phyloP scores from a whole-genome alignment of 2,329 filamentous ascomycete genomes.

The Fusarium keratoplasticum region DNA sequence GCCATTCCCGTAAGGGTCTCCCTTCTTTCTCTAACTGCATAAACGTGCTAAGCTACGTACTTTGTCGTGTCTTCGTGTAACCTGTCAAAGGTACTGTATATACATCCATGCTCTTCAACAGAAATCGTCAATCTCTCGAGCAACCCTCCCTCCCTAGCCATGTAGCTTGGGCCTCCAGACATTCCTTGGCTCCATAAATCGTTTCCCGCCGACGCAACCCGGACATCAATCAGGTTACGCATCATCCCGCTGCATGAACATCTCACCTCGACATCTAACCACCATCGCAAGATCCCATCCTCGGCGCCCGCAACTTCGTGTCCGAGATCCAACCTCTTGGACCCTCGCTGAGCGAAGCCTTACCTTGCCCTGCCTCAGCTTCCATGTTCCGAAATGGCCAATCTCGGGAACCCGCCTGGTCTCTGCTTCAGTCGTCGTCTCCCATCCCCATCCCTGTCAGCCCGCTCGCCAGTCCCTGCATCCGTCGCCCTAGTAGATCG shows the following conservation, averaged over 20 bases:
- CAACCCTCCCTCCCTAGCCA: not conserved
- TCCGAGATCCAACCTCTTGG: constrained; percentile 21
- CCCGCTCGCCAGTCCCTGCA: constrained; percentile 68
- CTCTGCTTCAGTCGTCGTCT: constrained; percentile 52
- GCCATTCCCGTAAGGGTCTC: constrained; percentile 32
- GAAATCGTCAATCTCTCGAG: constrained; percentile 3
- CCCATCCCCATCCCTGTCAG: constrained; percentile 62
- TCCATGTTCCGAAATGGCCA: constrained; percentile 1
- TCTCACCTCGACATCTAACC: constrained; percentile 20
- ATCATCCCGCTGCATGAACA: constrained; percentile 14
- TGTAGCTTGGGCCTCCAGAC: not conserved
- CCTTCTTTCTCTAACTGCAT: constrained; percentile 27
- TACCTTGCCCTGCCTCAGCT: not conserved
- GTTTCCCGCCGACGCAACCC: constrained; percentile 12
- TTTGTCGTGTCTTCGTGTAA: constrained; percentile 28
- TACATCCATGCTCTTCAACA: constrained; percentile 7
- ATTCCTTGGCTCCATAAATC: not conserved
- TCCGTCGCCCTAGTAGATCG: constrained; percentile 66
- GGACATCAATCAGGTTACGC: constrained; percentile 30
- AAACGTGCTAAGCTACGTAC: not conserved
- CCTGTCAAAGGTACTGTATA: not conserved
- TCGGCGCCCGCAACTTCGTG: constrained; percentile 21
- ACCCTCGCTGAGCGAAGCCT: not conserved
- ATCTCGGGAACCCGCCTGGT: not conserved
- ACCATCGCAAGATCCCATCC: constrained; percentile 11